Percentiles rank a stretch among this genome's conserved stretches.
phyloP scores from a whole-genome alignment of 192 early-diverging fungal species.

The Mortierella claussenii region DNA sequence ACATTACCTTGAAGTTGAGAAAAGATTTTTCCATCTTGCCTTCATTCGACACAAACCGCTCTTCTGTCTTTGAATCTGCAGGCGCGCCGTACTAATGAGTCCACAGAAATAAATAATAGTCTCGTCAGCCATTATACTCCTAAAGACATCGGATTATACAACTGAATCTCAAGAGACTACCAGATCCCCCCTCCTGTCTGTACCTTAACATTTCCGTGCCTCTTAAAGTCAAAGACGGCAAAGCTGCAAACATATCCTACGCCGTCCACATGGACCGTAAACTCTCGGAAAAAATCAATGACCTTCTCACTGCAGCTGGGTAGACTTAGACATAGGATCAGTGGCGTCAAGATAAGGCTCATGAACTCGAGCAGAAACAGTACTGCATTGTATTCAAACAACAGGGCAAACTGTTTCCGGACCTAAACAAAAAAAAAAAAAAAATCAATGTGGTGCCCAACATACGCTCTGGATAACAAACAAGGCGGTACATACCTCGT shows the following conservation, averaged over 20 bases:
- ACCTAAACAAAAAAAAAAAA: constrained; percentile 63
- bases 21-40: constrained; percentile 99
- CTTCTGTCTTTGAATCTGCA: constrained; percentile 59
- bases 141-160: no score
- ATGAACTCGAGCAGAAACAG: constrained; percentile 87
- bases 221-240: constrained; percentile 94
- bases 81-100: constrained; percentile 76
- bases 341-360: constrained; percentile 83
- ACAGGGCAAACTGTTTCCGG: constrained; percentile 75
- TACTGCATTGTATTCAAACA: constrained; percentile 85
- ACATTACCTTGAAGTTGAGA: constrained; percentile 90
- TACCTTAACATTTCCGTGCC: constrained; percentile 87
- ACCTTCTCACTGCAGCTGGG: constrained; percentile 80
- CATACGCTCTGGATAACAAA: no score
- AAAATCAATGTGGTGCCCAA: no score
- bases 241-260: constrained; percentile 97
- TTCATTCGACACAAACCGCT: constrained; percentile 78
- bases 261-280: constrained; percentile 90
- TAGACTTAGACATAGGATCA: constrained; percentile 83
- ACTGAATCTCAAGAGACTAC: no score
- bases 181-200: no score
- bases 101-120: not conserved
- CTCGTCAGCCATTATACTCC: not conserved
- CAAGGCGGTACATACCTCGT: constrained; percentile 65
- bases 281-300: constrained; percentile 95